Evolutionary conservation across 2,329 filamentous ascomycete species (phyloP).

Genomic region (Microcyclosporella mali): DNA sequence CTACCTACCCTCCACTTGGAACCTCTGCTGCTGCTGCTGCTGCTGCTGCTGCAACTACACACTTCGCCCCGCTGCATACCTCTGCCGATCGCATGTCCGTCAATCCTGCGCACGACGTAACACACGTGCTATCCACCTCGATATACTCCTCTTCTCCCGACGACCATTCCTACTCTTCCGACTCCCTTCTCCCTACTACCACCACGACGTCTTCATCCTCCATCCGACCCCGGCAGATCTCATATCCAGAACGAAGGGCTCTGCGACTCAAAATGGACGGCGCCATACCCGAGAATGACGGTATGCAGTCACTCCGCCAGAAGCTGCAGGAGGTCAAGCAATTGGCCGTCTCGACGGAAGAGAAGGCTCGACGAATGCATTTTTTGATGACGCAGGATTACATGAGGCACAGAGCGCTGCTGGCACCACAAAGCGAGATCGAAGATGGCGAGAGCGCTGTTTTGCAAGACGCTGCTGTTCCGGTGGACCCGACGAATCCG

Average conservation of each 20-base stretch:
- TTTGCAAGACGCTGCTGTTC: slow-evolving; percentile 12
- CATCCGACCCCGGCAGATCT: no score
- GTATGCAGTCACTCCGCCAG: slow-evolving; percentile 42
- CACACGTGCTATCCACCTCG: not conserved
- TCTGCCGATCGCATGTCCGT: slow-evolving; percentile 13
- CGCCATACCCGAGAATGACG: slow-evolving; percentile 44
- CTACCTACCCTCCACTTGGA: slow-evolving; percentile 3
- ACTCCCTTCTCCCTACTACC: not conserved
- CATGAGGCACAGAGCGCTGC: slow-evolving; percentile 20
- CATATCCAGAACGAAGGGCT: no score
- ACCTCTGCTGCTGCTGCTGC: no score
- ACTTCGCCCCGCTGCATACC: no score
- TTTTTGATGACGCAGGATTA: slow-evolving; percentile 46
- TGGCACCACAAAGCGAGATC: not conserved
- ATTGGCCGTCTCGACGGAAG: slow-evolving; percentile 39
- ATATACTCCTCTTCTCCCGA: no score
- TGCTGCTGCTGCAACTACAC: no score
- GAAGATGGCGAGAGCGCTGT: slow-evolving; percentile 8
- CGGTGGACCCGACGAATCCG: slow-evolving; percentile 31
- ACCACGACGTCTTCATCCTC: no score
- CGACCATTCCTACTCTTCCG: slow-evolving; percentile 1
- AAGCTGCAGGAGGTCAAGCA: slow-evolving; percentile 45
- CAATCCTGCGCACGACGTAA: slow-evolving; percentile 21
- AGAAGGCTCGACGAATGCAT: slow-evolving; percentile 47
- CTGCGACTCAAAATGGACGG: no score